phyloP scores from a whole-genome alignment of 2,329 filamentous ascomycete genomes.

The Lachnellula cervina region DNA sequence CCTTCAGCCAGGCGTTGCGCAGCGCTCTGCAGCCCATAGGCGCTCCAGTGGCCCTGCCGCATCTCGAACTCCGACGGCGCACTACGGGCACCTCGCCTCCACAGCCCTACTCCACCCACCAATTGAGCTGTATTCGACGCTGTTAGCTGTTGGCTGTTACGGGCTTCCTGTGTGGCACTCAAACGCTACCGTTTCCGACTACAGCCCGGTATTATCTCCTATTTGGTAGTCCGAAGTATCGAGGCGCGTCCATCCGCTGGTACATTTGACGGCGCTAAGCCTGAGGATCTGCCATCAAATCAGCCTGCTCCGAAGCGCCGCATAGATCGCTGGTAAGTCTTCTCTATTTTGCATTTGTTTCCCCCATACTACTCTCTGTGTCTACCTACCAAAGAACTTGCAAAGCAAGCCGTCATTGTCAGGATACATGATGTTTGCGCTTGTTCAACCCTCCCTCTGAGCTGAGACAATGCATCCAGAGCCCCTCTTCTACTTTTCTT shows the following conservation, averaged over 20 bases:
- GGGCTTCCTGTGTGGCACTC: conserved; percentile 21
- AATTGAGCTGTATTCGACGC: not conserved
- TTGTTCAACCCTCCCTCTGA: conserved; percentile 9
- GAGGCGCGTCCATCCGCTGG: conserved; percentile 17
- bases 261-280: conserved; percentile 18
- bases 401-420: conserved; percentile 12
- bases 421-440: conserved; percentile 13
- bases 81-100: conserved; percentile 8
- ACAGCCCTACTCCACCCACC: conserved; percentile 2
- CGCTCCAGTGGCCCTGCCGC: conserved; percentile 1
- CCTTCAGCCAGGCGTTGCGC: conserved; percentile 11
- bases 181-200: conserved; percentile 6
- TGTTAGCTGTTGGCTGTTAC: conserved; percentile 10
- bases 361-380: conserved; percentile 3
- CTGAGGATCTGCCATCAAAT: conserved; percentile 18
- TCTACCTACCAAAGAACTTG: conserved; percentile 6
- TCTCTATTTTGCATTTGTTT: conserved; percentile 11
- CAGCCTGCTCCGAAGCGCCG: conserved; percentile 22
- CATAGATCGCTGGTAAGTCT: conserved; percentile 23
- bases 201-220: conserved; percentile 5
- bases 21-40: not conserved
- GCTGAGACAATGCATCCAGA: conserved; percentile 15
- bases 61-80: conserved; percentile 7
- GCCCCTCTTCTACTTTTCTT: conserved; percentile 4
- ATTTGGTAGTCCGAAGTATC: conserved; percentile 10